Evolutionary conservation across 805 yeast genomes (phyloP).

Genomic region (Candida methanosorbosa): DNA sequence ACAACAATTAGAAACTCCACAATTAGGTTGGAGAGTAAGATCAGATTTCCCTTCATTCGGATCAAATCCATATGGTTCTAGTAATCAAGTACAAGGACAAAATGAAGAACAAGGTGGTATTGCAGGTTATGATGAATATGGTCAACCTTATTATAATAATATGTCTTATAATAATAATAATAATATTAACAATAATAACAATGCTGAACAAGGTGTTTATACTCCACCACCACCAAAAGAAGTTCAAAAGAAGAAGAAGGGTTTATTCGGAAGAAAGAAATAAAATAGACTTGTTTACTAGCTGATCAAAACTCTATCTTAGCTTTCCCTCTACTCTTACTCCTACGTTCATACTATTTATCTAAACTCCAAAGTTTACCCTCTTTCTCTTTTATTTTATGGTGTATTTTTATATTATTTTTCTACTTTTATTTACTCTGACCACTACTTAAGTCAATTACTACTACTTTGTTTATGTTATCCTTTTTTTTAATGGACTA

Average conservation of each 20-base stretch:
- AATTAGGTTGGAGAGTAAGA: conserved; percentile 82
- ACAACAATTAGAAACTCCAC: conserved; percentile 71
- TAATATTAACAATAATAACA: conserved; percentile 1
- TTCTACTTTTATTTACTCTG: too few species aligned
- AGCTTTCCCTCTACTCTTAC: too few species aligned
- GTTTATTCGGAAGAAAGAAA: conserved; percentile 64
- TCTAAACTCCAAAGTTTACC: too few species aligned
- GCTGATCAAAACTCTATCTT: too few species aligned
- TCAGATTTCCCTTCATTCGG: conserved; percentile 57
- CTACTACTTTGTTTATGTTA: too few species aligned
- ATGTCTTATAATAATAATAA: conserved; percentile 14
- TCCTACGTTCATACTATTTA: too few species aligned
- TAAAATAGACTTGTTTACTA: too few species aligned
- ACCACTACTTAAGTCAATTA: too few species aligned
- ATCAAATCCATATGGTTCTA: conserved; percentile 25
- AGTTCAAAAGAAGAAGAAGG: conserved; percentile 67
- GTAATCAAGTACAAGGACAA: conserved; percentile 19
- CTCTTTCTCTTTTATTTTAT: too few species aligned
- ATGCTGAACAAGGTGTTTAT: conserved; percentile 24
- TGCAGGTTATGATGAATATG: conserved; percentile 22
- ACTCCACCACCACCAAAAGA: conserved; percentile 42
- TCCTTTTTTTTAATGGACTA: too few species aligned
- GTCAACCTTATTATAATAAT: conserved; percentile 31
- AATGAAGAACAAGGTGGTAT: conserved; percentile 6
- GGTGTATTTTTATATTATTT: too few species aligned